phyloP scores from a whole-genome alignment of 805 yeast genomes.

The Candida coleopterorum region DNA sequence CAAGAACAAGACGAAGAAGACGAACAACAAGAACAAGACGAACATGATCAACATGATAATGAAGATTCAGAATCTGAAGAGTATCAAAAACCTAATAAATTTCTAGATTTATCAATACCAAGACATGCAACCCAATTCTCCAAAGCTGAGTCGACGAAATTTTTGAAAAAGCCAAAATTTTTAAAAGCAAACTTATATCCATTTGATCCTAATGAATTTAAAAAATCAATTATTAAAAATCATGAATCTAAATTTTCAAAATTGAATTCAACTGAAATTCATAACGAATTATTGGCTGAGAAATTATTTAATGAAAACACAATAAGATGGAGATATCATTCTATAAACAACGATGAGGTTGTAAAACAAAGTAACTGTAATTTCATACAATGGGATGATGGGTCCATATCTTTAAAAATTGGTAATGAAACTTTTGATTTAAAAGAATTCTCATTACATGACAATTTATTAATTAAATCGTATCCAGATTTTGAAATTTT shows the following conservation, averaged over 20 bases:
- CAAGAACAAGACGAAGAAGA: slow-evolving; percentile 29
- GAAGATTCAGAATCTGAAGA: slow-evolving; percentile 6
- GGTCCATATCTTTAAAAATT: slow-evolving; percentile 75
- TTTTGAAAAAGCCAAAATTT: slow-evolving; percentile 75
- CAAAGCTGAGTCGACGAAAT: slow-evolving; percentile 35
- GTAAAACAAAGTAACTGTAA: slow-evolving; percentile 86
- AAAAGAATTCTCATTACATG: slow-evolving; percentile 56
- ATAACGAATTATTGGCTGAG: slow-evolving; percentile 48
- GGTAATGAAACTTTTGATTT: slow-evolving; percentile 88
- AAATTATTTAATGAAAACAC: slow-evolving; percentile 76
- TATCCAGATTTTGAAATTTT: slow-evolving; percentile 69
- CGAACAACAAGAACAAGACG: slow-evolving; percentile 7
- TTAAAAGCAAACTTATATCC: slow-evolving; percentile 80
- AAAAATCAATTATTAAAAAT: slow-evolving; percentile 42
- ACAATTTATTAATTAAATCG: slow-evolving; percentile 66
- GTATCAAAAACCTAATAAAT: slow-evolving; percentile 24
- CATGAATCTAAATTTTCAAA: neutral
- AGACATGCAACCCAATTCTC: slow-evolving; percentile 43
- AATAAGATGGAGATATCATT: slow-evolving; percentile 89
- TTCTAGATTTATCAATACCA: slow-evolving; percentile 37
- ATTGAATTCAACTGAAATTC: slow-evolving; percentile 31
- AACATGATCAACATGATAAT: slow-evolving; percentile 6
- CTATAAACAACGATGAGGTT: slow-evolving; percentile 65
- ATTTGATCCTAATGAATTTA: slow-evolving; percentile 70
- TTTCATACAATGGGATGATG: slow-evolving; percentile 92